These are phyloP conservation scores for Fusarium algeriense DNA, from an alignment of 2,329 filamentous ascomycete genomes.

Conservation along the genomic window DNA sequence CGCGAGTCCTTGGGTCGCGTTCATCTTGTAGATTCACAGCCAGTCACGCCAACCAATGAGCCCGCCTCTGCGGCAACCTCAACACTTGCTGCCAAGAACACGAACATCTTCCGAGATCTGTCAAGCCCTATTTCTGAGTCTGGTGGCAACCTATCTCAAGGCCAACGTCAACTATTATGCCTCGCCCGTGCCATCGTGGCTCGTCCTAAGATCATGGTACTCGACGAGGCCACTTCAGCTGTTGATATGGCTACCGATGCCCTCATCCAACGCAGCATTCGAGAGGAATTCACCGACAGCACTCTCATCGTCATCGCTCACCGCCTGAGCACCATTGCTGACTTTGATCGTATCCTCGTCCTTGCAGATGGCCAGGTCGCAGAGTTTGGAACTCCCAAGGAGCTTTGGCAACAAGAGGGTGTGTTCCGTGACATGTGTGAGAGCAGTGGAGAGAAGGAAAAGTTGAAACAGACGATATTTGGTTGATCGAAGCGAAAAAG, in stretches of 20 bases:
- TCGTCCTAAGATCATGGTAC: slow-evolving; percentile 80
- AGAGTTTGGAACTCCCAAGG: slow-evolving; percentile 74
- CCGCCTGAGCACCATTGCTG: slow-evolving; percentile 79
- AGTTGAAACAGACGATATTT: slow-evolving; percentile 61
- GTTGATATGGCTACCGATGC: slow-evolving; percentile 83
- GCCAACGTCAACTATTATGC: slow-evolving; percentile 81
- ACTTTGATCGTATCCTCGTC: slow-evolving; percentile 81
- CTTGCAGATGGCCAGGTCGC: slow-evolving; percentile 75
- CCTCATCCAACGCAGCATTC: slow-evolving; percentile 79
- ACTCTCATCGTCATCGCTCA: slow-evolving; percentile 83
- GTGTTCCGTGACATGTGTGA: slow-evolving; percentile 74
- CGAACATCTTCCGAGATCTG: slow-evolving; percentile 75
- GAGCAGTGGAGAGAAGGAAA: slow-evolving; percentile 70
- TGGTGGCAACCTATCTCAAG: slow-evolving; percentile 80
- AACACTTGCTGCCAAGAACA: slow-evolving; percentile 61
- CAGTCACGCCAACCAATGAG: slow-evolving; percentile 56
- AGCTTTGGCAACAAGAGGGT: slow-evolving; percentile 68
- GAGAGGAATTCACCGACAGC: slow-evolving; percentile 76
- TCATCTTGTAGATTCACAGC: slow-evolving; percentile 68
- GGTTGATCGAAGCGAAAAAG: slow-evolving; percentile 10
- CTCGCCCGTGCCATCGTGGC: slow-evolving; percentile 79
- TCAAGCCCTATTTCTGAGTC: slow-evolving; percentile 75
- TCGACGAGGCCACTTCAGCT: slow-evolving; percentile 83
- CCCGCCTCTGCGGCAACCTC: slow-evolving; percentile 53
- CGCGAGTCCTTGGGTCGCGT: slow-evolving; percentile 77